Conservation (phyloP, 2,329 filamentous ascomycete species). For the Botrytis deweyae region DNA sequence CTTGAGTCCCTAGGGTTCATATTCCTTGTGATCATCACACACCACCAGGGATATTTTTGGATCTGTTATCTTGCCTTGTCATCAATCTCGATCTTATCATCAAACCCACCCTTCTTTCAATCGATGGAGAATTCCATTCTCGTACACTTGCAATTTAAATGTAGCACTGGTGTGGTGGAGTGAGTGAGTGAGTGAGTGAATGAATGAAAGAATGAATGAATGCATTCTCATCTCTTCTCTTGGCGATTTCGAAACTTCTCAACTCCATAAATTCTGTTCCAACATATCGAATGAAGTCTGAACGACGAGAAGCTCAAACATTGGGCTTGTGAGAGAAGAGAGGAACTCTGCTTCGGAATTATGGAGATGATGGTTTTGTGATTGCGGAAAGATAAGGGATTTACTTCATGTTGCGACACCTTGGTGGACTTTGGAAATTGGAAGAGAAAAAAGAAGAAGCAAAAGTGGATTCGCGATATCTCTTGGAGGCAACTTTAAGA, state of each 20-base stretch:
- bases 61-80: not conserved
- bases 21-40: constrained; percentile 1
- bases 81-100: constrained; percentile 1
- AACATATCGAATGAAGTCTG: not conserved
- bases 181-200: not conserved
- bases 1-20: not conserved
- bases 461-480: not conserved
- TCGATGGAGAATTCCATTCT: not conserved
- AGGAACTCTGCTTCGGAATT: not conserved
- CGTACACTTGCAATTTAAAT: not conserved
- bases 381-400: not conserved
- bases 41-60: not conserved
- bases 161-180: not conserved
- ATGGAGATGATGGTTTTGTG: not conserved
- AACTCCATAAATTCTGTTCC: not conserved
- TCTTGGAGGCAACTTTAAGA: not conserved
- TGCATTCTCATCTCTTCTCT: not conserved
- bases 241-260: constrained; percentile 1
- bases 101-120: not conserved
- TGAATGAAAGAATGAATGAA: not conserved
- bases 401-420: not conserved
- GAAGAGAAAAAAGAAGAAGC: not conserved
- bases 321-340: not conserved
- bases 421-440: no score
- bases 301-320: not conserved